A percentile compares a stretch with the other conserved stretches of the same genome.
These are phyloP conservation scores for Zygnema circumcarinatum DNA, from an alignment of 139 green algal genomes.

Conservation along the genomic window DNA sequence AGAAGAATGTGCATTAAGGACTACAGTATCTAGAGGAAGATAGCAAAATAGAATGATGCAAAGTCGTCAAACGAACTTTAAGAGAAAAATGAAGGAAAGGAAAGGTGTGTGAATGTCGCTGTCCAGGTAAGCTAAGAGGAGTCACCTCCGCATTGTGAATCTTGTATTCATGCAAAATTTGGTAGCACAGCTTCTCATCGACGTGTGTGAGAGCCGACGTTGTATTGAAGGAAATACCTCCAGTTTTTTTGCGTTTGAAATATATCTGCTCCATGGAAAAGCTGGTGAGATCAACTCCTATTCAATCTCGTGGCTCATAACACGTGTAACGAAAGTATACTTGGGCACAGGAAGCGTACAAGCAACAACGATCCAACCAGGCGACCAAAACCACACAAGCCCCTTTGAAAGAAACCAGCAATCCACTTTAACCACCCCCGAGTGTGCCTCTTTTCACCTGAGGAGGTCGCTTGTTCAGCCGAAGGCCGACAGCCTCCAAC, in stretches of 20 bases:
- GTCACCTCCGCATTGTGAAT: constrained; percentile 90
- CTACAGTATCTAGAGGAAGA: too few species aligned
- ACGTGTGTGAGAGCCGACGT: constrained; percentile 82
- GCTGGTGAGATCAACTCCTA: too few species aligned
- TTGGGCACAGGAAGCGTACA: not conserved
- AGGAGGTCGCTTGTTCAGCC: constrained; percentile 82
- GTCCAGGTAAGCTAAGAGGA: too few species aligned
- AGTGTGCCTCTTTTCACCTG: too few species aligned
- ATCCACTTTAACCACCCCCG: too few species aligned
- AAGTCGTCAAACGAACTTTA: too few species aligned
- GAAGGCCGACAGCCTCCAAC: constrained; percentile 93
- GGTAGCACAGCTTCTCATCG: constrained; percentile 89
- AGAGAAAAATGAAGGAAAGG: too few species aligned
- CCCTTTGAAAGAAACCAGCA: too few species aligned
- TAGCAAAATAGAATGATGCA: too few species aligned
- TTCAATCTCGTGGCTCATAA: not conserved
- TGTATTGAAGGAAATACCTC: constrained; percentile 88
- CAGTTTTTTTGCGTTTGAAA: constrained; percentile 95
- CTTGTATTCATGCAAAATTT: constrained; percentile 93
- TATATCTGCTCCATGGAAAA: constrained; percentile 75
- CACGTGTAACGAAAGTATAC: not conserved
- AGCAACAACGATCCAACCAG: not conserved
- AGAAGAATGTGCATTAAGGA: too few species aligned
- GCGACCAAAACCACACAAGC: too few species aligned
- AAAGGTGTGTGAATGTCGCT: too few species aligned